phyloP scores from a whole-genome alignment of 2,329 filamentous ascomycete genomes.

The Fusarium pseudoanthophilum region DNA sequence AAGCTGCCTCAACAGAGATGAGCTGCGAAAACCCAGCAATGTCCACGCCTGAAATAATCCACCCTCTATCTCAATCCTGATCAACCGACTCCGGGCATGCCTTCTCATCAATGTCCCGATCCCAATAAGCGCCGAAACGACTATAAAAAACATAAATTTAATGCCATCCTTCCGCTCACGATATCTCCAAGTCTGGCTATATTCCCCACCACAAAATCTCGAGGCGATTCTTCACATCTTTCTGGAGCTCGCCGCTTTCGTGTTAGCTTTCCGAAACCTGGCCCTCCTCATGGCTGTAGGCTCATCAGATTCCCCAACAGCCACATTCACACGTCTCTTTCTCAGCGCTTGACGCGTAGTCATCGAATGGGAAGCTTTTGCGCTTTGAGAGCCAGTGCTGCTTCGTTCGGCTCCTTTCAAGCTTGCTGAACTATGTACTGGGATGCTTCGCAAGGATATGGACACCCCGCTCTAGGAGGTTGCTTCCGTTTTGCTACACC shows the following conservation, averaged over 20 bases:
- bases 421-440: neutral
- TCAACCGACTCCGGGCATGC: slow-evolving; percentile 28
- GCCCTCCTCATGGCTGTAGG: slow-evolving; percentile 5
- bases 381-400: neutral
- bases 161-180: slow-evolving; percentile 19
- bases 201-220: neutral
- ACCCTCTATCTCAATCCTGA: slow-evolving; percentile 16
- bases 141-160: slow-evolving; percentile 25
- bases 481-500: slow-evolving; percentile 47
- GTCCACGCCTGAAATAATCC: slow-evolving; percentile 16
- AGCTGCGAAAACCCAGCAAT: slow-evolving; percentile 3
- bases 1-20: slow-evolving; percentile 2
- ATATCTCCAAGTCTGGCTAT: slow-evolving; percentile 17
- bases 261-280: slow-evolving; percentile 5
- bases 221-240: slow-evolving; percentile 6
- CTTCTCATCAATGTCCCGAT: slow-evolving; percentile 29
- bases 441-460: slow-evolving; percentile 16
- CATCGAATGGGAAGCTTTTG: slow-evolving; percentile 6
- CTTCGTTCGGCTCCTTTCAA: neutral
- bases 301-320: neutral
- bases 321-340: neutral
- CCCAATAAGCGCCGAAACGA: slow-evolving; percentile 33
- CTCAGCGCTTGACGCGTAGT: slow-evolving; percentile 8
- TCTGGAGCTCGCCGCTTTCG: neutral
- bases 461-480: slow-evolving; percentile 44